These are phyloP conservation scores for Prunus yedoensis DNA, from an alignment of 331 rosid species.

Conservation along the genomic window DNA sequence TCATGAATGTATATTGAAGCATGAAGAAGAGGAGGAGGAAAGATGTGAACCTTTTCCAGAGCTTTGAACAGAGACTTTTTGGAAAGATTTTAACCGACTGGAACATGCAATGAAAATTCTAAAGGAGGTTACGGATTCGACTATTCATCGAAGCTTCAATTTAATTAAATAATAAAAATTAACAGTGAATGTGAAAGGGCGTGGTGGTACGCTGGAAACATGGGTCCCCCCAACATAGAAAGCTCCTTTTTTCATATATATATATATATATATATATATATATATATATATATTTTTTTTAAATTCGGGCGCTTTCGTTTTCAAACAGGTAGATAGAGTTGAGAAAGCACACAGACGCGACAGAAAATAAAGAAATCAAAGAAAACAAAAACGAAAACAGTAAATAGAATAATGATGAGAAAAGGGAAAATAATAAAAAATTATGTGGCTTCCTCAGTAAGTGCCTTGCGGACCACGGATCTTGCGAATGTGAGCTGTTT, in stretches of 20 bases:
- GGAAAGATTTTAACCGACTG: neutral
- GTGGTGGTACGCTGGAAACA: neutral
- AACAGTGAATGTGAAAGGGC: neutral
- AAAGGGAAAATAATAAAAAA: neutral
- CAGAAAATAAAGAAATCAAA: slow-evolving; percentile 25
- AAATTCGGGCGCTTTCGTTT: slow-evolving; percentile 26
- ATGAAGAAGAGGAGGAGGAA: neutral
- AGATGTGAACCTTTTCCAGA: neutral
- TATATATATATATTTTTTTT: neutral
- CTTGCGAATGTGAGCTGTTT: slow-evolving; percentile 48
- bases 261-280: too few relatives aligned
- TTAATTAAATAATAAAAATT: neutral
- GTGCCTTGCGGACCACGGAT: slow-evolving; percentile 82
- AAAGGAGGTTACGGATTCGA: neutral
- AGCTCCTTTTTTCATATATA: neutral
- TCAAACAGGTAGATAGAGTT: slow-evolving; percentile 48
- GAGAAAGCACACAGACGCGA: slow-evolving; percentile 41
- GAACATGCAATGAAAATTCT: neutral
- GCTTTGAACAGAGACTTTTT: slow-evolving; percentile 8
- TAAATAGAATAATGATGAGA: neutral
- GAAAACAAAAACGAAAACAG: neutral
- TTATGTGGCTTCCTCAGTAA: slow-evolving; percentile 50
- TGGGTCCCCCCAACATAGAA: neutral
- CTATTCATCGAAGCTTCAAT: neutral
- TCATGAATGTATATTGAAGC: neutral